Base-by-base conservation (phyloP, 1,139 yeast species). In the Magnusiomyces suaveolens region DNA sequence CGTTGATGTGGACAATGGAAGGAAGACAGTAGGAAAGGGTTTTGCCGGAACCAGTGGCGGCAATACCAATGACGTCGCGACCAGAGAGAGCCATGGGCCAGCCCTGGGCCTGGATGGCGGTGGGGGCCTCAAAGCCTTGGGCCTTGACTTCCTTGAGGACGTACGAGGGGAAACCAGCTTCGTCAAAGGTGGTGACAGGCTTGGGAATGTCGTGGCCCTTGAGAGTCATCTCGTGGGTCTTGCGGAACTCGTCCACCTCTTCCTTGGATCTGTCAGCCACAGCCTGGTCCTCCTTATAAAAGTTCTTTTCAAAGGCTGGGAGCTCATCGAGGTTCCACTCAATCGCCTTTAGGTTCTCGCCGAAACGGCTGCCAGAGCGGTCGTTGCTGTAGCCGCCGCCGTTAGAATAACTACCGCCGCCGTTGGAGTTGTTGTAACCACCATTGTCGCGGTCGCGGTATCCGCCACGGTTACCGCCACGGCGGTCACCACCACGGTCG, bases 21-120 rank as follows among this genome's bases (percentile, higher is more conserved):
- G 98, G 98, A 67, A 92, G 79, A 79, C 96, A 88, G 78, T 90
- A 92, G 49, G 97, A 87, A 65, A 92, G 79, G 60, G 98, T 92
- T 79, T 92, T 92, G 78, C 98, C 98, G 56, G 97, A 89, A 75
- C 98, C 98, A 64, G 98, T 92, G 63, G 96, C 85, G 57, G 98
- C 97, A 71, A 92, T 86, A 79, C 98, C 98, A 73, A 92, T 85
- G 90, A 92, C 87, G 72, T 92, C 97, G 75, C 97, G 86, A 77
- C 98, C 98, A 66, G 92, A 83, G 60, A 90, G 79, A 69, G 98
- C 98, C 98, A 92, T 92, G 60, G 98, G 98, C 98, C 98, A 92
- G 75, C 98, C 98, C 77, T 94, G 98, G 72, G 96, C 87, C 76
- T 92, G 98, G 69, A 92, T 92, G 62, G 88, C 88, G 57, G 98